phyloP scores from a whole-genome alignment of 2,329 filamentous ascomycete genomes.

The Xylariomycetidae sp. region DNA sequence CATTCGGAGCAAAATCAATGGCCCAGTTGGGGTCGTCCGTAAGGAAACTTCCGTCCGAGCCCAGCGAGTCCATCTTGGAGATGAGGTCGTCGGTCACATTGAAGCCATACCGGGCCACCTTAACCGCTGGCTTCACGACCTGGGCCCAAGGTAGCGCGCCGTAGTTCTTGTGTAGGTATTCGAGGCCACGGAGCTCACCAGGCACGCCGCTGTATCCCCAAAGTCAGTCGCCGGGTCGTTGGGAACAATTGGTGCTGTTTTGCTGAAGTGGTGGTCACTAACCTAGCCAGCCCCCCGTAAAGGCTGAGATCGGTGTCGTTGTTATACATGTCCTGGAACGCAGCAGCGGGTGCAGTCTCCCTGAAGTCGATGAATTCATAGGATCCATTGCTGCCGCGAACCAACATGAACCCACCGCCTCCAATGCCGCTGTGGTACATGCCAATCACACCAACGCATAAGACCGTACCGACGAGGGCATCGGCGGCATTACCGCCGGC shows the following conservation, averaged over 20 bases:
- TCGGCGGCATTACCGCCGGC: conserved; percentile 67
- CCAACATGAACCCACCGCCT: conserved; percentile 84
- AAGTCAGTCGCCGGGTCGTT: conserved; percentile 3
- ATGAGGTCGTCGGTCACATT: conserved; percentile 61
- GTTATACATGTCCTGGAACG: conserved; percentile 75
- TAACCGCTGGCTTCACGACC: conserved; percentile 64
- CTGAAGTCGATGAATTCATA: conserved; percentile 84
- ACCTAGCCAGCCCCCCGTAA: conserved; percentile 64
- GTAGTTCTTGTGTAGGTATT: conserved; percentile 65
- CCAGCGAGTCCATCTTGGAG: conserved; percentile 55
- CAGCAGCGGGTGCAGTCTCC: conserved; percentile 74
- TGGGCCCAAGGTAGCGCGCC: conserved; percentile 58
- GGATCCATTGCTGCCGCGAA: conserved; percentile 63
- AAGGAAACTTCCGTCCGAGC: conserved; percentile 53
- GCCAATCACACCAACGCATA: conserved; percentile 69
- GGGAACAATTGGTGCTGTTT: not conserved
- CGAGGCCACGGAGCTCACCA: conserved; percentile 66
- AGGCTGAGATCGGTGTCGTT: conserved; percentile 59
- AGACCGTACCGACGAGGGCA: conserved; percentile 65
- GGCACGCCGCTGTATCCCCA: conserved; percentile 50
- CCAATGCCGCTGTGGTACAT: conserved; percentile 82
- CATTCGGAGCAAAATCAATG: conserved; percentile 63
- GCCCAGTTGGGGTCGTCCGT: conserved; percentile 69
- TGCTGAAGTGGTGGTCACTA: conserved; percentile 36
- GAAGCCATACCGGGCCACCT: conserved; percentile 68